These are phyloP conservation scores for Prunella vulgaris DNA, from an alignment of 257 asterid genomes.

Conservation along the genomic window DNA sequence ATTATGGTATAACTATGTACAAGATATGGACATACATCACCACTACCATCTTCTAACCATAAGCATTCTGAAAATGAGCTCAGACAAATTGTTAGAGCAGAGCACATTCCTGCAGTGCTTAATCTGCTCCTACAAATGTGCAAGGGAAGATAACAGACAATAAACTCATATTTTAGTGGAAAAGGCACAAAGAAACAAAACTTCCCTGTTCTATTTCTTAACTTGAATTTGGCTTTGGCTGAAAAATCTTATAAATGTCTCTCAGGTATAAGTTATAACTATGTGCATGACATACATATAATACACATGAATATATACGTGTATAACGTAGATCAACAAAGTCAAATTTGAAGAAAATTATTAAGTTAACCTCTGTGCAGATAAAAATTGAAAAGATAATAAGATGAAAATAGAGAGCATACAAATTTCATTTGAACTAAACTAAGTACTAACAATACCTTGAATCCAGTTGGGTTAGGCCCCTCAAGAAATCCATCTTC, in stretches of 20 bases:
- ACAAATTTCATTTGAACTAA: conserved; percentile 7
- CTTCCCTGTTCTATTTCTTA: neutral
- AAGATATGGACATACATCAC: neutral
- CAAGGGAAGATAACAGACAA: neutral
- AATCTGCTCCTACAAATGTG: neutral
- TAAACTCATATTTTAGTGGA: neutral
- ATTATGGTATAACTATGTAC: neutral
- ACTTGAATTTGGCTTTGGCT: neutral
- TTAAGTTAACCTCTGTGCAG: neutral
- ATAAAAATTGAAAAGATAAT: conserved; percentile 10
- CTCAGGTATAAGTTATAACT: neutral
- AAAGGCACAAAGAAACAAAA: neutral
- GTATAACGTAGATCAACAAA: neutral
- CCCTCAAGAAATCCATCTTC: conserved; percentile 98
- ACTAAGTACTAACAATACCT: conserved; percentile 46
- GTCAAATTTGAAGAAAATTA: neutral
- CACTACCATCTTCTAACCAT: neutral
- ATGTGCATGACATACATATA: neutral
- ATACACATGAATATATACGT: neutral
- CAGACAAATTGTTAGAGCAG: neutral
- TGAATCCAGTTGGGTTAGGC: conserved; percentile 80
- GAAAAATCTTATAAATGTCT: neutral
- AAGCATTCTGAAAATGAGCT: neutral
- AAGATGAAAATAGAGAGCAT: conserved; percentile 17
- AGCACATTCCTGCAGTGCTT: neutral